phyloP scores from a whole-genome alignment of 768 basidiomycete species.

The Agaricus sinodeliciosus region DNA sequence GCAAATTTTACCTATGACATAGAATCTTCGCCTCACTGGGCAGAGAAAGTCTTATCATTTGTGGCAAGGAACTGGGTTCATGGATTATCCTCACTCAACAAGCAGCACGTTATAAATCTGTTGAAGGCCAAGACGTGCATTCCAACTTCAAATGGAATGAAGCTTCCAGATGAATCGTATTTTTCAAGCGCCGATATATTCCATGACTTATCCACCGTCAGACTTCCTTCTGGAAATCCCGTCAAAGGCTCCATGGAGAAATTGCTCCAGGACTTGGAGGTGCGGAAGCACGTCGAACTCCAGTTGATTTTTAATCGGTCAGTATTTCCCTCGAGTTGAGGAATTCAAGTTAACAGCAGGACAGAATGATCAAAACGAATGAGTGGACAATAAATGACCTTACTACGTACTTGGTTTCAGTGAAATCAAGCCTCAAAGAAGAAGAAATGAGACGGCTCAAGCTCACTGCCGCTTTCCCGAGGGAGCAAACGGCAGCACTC shows the following conservation, averaged over 20 bases:
- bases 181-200: conserved; percentile 86
- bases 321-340: conserved; percentile 7
- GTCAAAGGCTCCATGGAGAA: conserved; percentile 73
- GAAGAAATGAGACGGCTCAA: conserved; percentile 43
- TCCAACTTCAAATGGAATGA: conserved; percentile 72
- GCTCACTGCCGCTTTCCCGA: conserved; percentile 76
- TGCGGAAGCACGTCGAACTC: conserved; percentile 86
- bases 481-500: conserved; percentile 32
- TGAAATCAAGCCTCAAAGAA: conserved; percentile 46
- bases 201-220: conserved; percentile 79
- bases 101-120: conserved; percentile 39
- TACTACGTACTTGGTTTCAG: conserved; percentile 80
- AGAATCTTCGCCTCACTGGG: conserved; percentile 58
- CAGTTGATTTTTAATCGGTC: conserved; percentile 90
- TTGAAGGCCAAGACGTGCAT: conserved; percentile 53
- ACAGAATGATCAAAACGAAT: conserved; percentile 85
- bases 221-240: conserved; percentile 51
- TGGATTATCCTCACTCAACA: conserved; percentile 42
- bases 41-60: conserved; percentile 69
- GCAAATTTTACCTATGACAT: conserved; percentile 54
- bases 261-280: conserved; percentile 66
- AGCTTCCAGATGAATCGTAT: conserved; percentile 66
- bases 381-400: conserved; percentile 87
- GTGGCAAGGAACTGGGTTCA: conserved; percentile 66
- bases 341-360: background rate